These are phyloP conservation scores for Obelidium mucronatum DNA, from an alignment of 192 early-diverging fungal genomes.

Conservation along the genomic window DNA sequence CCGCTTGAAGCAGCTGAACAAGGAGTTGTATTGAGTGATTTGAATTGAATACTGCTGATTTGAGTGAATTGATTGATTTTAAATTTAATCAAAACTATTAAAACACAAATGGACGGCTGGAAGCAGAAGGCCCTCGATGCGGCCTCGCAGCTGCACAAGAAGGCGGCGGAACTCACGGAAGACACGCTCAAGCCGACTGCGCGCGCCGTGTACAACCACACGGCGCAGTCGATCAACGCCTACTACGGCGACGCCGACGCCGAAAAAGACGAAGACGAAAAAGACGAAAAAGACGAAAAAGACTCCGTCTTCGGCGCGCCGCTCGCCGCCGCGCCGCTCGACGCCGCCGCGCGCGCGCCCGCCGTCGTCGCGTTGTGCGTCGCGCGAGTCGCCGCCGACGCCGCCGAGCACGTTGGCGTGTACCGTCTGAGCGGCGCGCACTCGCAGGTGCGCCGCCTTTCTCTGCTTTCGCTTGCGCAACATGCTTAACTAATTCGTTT, in stretches of 20 bases:
- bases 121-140: neutral
- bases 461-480: too few species aligned
- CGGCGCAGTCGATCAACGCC: neutral
- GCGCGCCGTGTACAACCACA: neutral
- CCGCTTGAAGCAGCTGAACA: too few species aligned
- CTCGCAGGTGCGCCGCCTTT: constrained; percentile 16
- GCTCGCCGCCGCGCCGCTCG: neutral
- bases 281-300: too few species aligned
- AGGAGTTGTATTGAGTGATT: too few species aligned
- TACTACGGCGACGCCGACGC: neutral
- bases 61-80: too few species aligned
- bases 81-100: too few species aligned
- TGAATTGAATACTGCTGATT: too few species aligned
- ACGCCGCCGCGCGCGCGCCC: neutral
- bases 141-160: neutral
- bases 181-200: neutral
- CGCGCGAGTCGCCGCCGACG: neutral
- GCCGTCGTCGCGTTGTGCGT: constrained; percentile 4
- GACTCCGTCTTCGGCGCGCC: neutral
- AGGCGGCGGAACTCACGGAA: neutral
- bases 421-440: constrained; percentile 6
- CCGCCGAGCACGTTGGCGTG: constrained; percentile 1
- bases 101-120: constrained; percentile 24
- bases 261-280: too few species aligned
- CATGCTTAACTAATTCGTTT: too few species aligned